Evolutionary conservation across 1,139 yeast species (phyloP).

Genomic region (Eremothecium coryli): DNA sequence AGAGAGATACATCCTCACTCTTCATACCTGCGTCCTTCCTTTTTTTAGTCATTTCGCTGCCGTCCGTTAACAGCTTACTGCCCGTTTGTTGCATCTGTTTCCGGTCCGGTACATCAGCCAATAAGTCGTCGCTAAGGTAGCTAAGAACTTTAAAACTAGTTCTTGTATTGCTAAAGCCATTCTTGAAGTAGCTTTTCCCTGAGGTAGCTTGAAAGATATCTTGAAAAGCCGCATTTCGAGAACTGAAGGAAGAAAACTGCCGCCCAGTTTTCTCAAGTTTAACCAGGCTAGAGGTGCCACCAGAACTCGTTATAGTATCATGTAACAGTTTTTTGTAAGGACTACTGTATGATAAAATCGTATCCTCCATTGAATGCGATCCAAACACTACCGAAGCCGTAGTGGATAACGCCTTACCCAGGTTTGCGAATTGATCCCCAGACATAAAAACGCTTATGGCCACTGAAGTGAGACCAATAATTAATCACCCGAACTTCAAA

Average conservation of each 20-base stretch:
- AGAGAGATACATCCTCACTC: conserved; percentile 35
- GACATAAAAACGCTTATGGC: conserved; percentile 7
- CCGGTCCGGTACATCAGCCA: conserved; percentile 40
- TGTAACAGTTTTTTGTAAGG: conserved; percentile 43
- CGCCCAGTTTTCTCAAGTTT: conserved; percentile 28
- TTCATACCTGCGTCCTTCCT: conserved; percentile 8
- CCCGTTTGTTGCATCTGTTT: conserved; percentile 11
- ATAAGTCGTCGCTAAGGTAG: conserved; percentile 47
- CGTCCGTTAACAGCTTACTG: conserved; percentile 14
- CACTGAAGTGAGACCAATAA: too few species aligned
- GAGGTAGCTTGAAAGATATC: conserved; percentile 21
- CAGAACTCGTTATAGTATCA: conserved; percentile 29
- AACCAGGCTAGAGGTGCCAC: conserved; percentile 23
- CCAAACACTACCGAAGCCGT: conserved; percentile 20
- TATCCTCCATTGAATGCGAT: conserved; percentile 26
- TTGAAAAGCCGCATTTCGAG: conserved; percentile 13
- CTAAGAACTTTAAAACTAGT: conserved; percentile 40
- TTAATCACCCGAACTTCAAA: neutral
- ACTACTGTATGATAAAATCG: conserved; percentile 34
- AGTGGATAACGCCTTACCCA: conserved; percentile 18
- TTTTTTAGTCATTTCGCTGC: conserved; percentile 12
- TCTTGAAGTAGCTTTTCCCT: conserved; percentile 28
- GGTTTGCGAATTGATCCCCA: conserved; percentile 16
- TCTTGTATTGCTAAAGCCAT: conserved; percentile 27
- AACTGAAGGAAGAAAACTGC: conserved; percentile 7